A percentile compares a stretch with the other conserved stretches of the same genome.
These are phyloP conservation scores for Monosporascus sp. DNA, from an alignment of 2,329 filamentous ascomycete species.

Conservation along the genomic window DNA sequence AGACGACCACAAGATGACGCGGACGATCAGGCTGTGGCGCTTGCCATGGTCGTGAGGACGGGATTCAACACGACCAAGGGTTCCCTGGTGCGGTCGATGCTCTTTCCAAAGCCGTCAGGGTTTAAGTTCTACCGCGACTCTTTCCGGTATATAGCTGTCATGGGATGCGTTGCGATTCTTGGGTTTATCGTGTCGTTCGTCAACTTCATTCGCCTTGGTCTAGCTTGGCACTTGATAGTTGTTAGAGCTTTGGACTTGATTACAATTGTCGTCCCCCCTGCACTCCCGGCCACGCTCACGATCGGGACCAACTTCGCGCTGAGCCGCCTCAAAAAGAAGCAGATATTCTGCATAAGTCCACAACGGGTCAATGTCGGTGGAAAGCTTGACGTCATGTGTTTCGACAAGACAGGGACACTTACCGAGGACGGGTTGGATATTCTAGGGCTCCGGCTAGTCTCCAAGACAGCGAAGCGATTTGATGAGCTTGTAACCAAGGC, in stretches of 20 bases:
- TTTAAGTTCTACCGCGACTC: constrained; percentile 99
- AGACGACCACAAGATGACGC: constrained; percentile 80
- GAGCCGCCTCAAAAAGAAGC: constrained; percentile 75
- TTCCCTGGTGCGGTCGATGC: constrained; percentile 91
- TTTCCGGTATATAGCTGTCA: constrained; percentile 95
- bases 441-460: constrained; percentile 77
- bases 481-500: constrained; percentile 70
- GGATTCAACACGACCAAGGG: constrained; percentile 98
- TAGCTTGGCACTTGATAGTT: constrained; percentile 87
- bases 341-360: constrained; percentile 96
- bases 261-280: constrained; percentile 94
- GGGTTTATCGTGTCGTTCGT: constrained; percentile 89
- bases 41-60: constrained; percentile 88
- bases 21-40: constrained; percentile 81
- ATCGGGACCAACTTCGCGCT: constrained; percentile 97
- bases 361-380: constrained; percentile 95
- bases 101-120: constrained; percentile 95
- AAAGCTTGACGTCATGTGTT: constrained; percentile 93
- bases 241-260: constrained; percentile 91
- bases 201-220: constrained; percentile 81
- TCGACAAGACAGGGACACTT: constrained; percentile 97
- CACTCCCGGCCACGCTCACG: constrained; percentile 87
- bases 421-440: constrained; percentile 96
- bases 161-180: constrained; percentile 78
- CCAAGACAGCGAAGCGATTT: constrained; percentile 58